Percentiles rank a stretch among this genome's conserved stretches.
Conservation (phyloP, 2,329 filamentous ascomycete genomes). For the Dactylellina haptotyla region DNA sequence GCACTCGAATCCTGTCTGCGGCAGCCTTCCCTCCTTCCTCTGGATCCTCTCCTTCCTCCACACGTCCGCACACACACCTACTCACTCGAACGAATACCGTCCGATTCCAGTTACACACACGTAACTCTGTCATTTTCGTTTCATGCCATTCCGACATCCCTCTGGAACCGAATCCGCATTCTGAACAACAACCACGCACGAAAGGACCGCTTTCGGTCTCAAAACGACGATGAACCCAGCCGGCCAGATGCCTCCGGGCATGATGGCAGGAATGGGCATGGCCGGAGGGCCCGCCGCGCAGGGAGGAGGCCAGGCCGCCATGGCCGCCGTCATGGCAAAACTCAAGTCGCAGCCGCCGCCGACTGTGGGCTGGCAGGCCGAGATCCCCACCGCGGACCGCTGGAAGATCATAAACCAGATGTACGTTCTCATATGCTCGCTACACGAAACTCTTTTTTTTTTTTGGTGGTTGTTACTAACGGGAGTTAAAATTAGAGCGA, state of each 20-base stretch:
- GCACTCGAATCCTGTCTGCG: too few species aligned
- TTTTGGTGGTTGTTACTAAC: neutral
- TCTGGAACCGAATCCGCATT: neutral
- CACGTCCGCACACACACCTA: too few species aligned
- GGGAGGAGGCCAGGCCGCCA: conserved; percentile 14
- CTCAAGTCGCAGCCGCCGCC: conserved; percentile 32
- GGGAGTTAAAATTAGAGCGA: conserved; percentile 16
- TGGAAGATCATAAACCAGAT: conserved; percentile 45
- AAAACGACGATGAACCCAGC: conserved; percentile 24
- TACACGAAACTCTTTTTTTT: too few species aligned
- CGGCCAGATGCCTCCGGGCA: conserved; percentile 31
- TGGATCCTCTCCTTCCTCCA: neutral
- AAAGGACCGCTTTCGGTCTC: conserved; percentile 14
- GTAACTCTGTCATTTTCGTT: too few species aligned
- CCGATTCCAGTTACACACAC: too few species aligned
- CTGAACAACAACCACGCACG: neutral
- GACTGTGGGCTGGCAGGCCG: conserved; percentile 40
- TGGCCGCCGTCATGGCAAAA: conserved; percentile 26
- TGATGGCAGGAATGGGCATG: conserved; percentile 29
- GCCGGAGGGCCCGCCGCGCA: conserved; percentile 11
- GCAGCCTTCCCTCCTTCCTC: neutral
- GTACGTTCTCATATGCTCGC: too few species aligned
- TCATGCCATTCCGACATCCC: neutral
- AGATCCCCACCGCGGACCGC: conserved; percentile 27
- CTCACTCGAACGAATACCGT: too few species aligned